Conservation (phyloP, 2,329 filamentous ascomycete genomes). For the Aspergillus clavatus region DNA sequence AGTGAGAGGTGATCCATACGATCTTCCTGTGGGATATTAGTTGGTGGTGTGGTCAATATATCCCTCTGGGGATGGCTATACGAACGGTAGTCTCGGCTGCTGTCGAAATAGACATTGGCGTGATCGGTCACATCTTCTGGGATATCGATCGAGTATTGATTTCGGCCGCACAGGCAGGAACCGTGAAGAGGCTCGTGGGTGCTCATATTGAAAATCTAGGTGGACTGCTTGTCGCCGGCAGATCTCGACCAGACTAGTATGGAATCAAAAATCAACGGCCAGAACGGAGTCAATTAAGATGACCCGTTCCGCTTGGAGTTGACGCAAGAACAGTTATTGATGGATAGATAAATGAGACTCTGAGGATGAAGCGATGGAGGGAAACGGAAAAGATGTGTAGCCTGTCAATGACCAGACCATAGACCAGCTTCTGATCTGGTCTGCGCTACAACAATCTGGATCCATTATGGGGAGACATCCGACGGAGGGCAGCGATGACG, state of each 20-base stretch:
- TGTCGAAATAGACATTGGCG: conserved; percentile 71
- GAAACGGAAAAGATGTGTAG: not conserved
- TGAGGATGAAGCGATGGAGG: not conserved
- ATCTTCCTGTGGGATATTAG: too few relatives aligned
- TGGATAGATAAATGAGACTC: not conserved
- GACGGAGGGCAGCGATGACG: conserved; percentile 7
- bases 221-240: not conserved
- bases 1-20: conserved; percentile 67
- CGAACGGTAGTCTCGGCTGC: conserved; percentile 66
- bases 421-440: too few relatives aligned
- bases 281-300: not conserved
- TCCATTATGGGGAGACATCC: not conserved
- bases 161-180: conserved; percentile 79
- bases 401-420: not conserved
- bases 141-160: conserved; percentile 70
- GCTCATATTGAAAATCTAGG: conserved; percentile 8
- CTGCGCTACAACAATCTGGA: too few relatives aligned
- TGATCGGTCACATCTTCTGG: conserved; percentile 54
- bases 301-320: not conserved
- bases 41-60: too few relatives aligned
- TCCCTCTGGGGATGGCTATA: conserved; percentile 23
- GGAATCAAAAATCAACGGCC: not conserved
- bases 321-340: not conserved
- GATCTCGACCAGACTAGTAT: not conserved
- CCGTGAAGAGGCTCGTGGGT: conserved; percentile 58